A percentile compares a stretch with the other conserved stretches of the same genome.
phyloP scores from a whole-genome alignment of 2,329 filamentous ascomycete species.

The Thermothelomyces thermophilus region DNA sequence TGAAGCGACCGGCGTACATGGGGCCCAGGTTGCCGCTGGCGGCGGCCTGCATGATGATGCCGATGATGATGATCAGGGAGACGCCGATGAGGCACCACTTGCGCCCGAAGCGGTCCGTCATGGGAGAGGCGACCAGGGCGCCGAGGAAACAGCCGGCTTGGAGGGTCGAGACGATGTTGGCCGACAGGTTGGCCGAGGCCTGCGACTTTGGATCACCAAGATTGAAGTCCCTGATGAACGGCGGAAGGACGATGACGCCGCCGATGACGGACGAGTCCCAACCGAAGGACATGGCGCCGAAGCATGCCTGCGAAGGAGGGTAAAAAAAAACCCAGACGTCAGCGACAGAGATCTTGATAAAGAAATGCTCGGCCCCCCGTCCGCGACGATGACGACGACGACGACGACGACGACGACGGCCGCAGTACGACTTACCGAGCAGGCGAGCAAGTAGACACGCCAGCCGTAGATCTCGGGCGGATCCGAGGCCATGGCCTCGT shows the following conservation, averaged over 20 bases:
- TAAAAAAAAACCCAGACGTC: neutral
- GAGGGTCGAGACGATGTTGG: constrained; percentile 58
- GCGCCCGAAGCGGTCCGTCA: constrained; percentile 49
- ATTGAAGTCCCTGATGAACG: constrained; percentile 51
- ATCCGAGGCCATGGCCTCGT: constrained; percentile 59
- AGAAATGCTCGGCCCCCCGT: too few species aligned
- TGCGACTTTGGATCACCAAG: constrained; percentile 36
- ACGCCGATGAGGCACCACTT: constrained; percentile 47
- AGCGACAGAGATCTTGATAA: constrained; percentile 9
- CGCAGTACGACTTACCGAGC: constrained; percentile 36
- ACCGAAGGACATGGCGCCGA: constrained; percentile 53
- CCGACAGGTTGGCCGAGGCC: constrained; percentile 48
- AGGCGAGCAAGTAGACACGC: constrained; percentile 59
- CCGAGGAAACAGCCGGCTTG: constrained; percentile 38
- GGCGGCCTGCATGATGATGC: constrained; percentile 55
- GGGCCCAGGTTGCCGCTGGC: constrained; percentile 49
- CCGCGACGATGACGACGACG: too few species aligned
- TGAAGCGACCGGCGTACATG: constrained; percentile 57
- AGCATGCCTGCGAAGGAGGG: constrained; percentile 33
- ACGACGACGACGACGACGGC: too few species aligned
- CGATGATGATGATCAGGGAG: constrained; percentile 49
- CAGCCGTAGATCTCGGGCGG: constrained; percentile 64
- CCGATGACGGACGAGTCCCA: constrained; percentile 59
- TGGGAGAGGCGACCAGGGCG: constrained; percentile 40
- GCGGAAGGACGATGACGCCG: constrained; percentile 54